Percentiles rank a stretch among this genome's conserved stretches.
These are phyloP conservation scores for Lachnellula cervina DNA, from an alignment of 2,329 filamentous ascomycete species.

Conservation along the genomic window DNA sequence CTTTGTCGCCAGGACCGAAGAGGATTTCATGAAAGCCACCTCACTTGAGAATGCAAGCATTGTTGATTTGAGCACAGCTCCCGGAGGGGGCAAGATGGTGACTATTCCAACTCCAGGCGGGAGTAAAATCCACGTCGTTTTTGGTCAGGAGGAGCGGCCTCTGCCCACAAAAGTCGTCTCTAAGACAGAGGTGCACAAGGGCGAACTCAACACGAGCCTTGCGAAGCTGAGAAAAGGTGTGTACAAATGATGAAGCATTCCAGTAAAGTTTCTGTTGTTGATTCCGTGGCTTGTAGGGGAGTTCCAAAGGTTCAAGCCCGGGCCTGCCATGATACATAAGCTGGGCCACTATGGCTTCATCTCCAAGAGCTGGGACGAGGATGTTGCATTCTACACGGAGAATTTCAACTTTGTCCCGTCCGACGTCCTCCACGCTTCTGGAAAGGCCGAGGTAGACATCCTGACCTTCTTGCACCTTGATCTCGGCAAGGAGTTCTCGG, in stretches of 20 bases:
- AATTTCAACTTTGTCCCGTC: slow-evolving; percentile 40
- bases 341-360: slow-evolving; percentile 38
- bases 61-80: slow-evolving; percentile 25
- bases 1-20: slow-evolving; percentile 4
- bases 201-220: background rate
- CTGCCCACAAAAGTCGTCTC: too few relatives aligned
- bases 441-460: background rate
- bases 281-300: too few relatives aligned
- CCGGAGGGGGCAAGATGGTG: slow-evolving; percentile 11
- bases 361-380: slow-evolving; percentile 30
- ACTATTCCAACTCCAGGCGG: background rate
- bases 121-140: slow-evolving; percentile 1
- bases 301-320: slow-evolving; percentile 31
- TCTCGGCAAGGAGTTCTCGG: slow-evolving; percentile 39
- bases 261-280: background rate
- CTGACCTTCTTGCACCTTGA: slow-evolving; percentile 46
- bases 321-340: slow-evolving; percentile 31
- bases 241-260: background rate
- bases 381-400: slow-evolving; percentile 34
- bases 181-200: too few relatives aligned
- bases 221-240: background rate
- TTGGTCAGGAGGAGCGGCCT: too few relatives aligned
- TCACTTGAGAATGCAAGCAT: background rate
- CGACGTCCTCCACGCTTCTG: slow-evolving; percentile 24
- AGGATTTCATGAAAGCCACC: slow-evolving; percentile 8